Conservation (phyloP, 2,329 filamentous ascomycete species). For the Apiospora saccharicola region DNA sequence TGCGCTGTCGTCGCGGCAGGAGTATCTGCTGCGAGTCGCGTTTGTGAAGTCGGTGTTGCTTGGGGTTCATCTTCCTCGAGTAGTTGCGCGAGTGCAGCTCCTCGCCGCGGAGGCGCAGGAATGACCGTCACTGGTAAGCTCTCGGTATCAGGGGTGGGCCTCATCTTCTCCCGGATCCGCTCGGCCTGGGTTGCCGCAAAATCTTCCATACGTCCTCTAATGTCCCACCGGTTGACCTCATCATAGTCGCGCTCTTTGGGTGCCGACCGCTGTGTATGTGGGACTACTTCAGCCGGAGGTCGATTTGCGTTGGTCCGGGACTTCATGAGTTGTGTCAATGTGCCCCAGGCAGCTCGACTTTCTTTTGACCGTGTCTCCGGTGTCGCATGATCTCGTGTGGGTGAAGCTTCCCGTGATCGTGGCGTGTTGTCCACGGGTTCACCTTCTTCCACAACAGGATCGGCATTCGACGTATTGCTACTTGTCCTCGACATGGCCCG, state of each 20-base stretch:
- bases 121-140: slow-evolving; percentile 67
- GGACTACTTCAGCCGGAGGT: slow-evolving; percentile 43
- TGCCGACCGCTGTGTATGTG: slow-evolving; percentile 40
- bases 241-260: slow-evolving; percentile 38
- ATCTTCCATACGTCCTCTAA: slow-evolving; percentile 64
- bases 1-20: not conserved
- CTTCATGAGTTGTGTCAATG: slow-evolving; percentile 32
- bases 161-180: slow-evolving; percentile 62
- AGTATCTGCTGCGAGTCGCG: slow-evolving; percentile 24
- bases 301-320: slow-evolving; percentile 36
- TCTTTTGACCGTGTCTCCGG: not conserved
- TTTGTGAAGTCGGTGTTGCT: slow-evolving; percentile 28
- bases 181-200: slow-evolving; percentile 69
- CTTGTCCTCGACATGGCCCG: slow-evolving; percentile 46
- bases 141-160: slow-evolving; percentile 61
- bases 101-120: slow-evolving; percentile 66
- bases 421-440: not conserved
- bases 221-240: slow-evolving; percentile 57
- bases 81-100: slow-evolving; percentile 62
- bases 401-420: not conserved
- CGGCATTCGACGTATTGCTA: slow-evolving; percentile 39
- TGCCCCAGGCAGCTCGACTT: slow-evolving; percentile 32
- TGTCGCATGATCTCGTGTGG: not conserved
- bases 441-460: slow-evolving; percentile 16
- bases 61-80: slow-evolving; percentile 57